These are phyloP conservation scores for Entelexis paramagnoliae DNA, from an alignment of 1,139 yeast genomes.

Conservation along the genomic window DNA sequence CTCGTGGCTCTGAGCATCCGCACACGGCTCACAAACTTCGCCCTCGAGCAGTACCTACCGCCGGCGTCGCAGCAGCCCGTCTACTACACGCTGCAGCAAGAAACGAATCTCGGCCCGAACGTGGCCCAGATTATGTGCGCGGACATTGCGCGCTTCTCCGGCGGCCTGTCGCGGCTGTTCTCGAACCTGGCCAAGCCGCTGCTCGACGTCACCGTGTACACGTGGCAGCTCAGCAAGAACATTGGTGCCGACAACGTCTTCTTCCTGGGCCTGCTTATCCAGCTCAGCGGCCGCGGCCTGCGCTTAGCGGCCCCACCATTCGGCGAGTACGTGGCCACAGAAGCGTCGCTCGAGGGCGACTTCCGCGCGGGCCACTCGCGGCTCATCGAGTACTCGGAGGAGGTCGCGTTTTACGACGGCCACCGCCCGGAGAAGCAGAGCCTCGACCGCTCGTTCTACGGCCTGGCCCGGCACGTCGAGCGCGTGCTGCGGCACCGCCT, in stretches of 20 bases:
- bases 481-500: constrained; percentile 71
- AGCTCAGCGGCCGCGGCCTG: constrained; percentile 63
- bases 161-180: constrained; percentile 63
- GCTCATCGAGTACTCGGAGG: constrained; percentile 69
- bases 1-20: constrained; percentile 59
- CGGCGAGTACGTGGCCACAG: constrained; percentile 67
- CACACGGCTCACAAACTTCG: constrained; percentile 50
- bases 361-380: constrained; percentile 76
- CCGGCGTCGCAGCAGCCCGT: constrained; percentile 32
- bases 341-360: constrained; percentile 76
- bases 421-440: constrained; percentile 69
- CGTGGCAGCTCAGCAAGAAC: constrained; percentile 62
- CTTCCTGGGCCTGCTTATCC: constrained; percentile 69
- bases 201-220: constrained; percentile 70
- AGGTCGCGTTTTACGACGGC: constrained; percentile 77
- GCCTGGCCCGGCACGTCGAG: constrained; percentile 66
- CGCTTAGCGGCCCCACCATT: constrained; percentile 82
- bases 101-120: constrained; percentile 42
- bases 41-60: constrained; percentile 52
- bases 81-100: constrained; percentile 49
- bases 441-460: constrained; percentile 71
- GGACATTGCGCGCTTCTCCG: constrained; percentile 65
- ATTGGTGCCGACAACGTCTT: constrained; percentile 82
- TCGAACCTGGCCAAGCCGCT: constrained; percentile 84
- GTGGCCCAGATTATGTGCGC: constrained; percentile 79